Evolutionary conservation across 805 yeast genomes (phyloP), one percentile per base, ranked within the genome.

Genomic region (Ascoidea asiatica): DNA sequence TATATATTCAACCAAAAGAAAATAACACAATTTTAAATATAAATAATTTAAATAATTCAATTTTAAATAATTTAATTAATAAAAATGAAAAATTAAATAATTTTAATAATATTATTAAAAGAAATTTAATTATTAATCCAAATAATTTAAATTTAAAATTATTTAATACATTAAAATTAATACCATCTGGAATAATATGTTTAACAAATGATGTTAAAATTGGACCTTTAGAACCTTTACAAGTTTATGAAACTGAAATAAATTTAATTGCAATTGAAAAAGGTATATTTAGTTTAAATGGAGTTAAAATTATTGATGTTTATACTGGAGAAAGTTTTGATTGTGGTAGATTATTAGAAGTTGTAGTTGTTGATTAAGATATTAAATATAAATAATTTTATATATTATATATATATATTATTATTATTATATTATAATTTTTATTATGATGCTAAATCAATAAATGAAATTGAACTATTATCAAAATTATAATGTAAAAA

Each of bases 291-390:
- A 72, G 74, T 39, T 60, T 85, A 19, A 77, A 72, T 44, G 87
- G 84, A 2, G 69, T 81, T n/a, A 72, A 72, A 46, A 65, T 85
- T 13, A 69, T 78, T 41, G 94, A 84, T 53, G 63, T 76, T 8
- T 54, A 57, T 36, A 69, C 77, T 18, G 86, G 89, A 3, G 89
- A 82, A 46, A 72, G 76, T 1, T 68, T 78, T 49, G 88, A 78
- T 48, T 79, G 84, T 55, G 88, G 87, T 1, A 71, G 75, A 46
- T 61, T 83, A 44, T 64, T 84, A 36, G 88, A 82, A 52, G 82
- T 84, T 1, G 69, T 78, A 45, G 86, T 83, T 5, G 54, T 56
- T 19, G 56, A 54, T 43, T 49, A 36, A 40, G 19, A 35, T 35
- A n/a, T n/a, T n/a, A n/a, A n/a, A n/a, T n/a, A n/a, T n/a, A n/a